Evolutionary conservation across 768 basidiomycete species (phyloP).

Genomic region (Termitomyces sp.): DNA sequence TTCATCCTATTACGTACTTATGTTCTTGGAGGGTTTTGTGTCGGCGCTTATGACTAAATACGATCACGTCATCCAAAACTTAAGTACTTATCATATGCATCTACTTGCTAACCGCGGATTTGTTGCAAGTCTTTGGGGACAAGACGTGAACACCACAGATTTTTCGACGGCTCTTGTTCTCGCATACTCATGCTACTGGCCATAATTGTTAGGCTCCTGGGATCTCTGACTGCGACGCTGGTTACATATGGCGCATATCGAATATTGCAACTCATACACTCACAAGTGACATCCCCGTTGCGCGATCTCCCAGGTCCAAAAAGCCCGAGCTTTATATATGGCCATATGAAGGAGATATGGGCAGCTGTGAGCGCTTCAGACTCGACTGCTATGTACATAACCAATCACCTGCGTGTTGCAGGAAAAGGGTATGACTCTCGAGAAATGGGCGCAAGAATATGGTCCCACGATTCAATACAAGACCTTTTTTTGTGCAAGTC

Average conservation of each 20-base stretch:
- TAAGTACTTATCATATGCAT: neutral
- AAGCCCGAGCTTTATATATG: constrained; percentile 37
- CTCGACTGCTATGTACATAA: neutral
- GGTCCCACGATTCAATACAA: constrained; percentile 13
- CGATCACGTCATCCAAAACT: neutral
- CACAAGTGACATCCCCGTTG: constrained; percentile 34
- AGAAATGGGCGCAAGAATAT: constrained; percentile 12
- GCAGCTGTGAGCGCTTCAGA: constrained; percentile 26
- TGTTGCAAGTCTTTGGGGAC: neutral
- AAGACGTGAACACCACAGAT: neutral
- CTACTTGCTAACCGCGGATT: too few relatives aligned
- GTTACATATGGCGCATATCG: constrained; percentile 23
- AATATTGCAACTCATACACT: constrained; percentile 27
- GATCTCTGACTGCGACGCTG: constrained; percentile 14
- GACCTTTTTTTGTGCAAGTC: constrained; percentile 39
- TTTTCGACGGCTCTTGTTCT: neutral
- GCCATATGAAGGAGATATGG: constrained; percentile 40
- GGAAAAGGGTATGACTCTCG: constrained; percentile 25
- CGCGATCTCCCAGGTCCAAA: constrained; percentile 48
- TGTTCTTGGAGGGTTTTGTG: too few relatives aligned
- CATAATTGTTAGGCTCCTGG: constrained; percentile 5
- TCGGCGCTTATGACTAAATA: neutral
- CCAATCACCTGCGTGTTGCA: constrained; percentile 3
- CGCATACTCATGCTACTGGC: neutral
- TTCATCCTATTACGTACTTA: too few relatives aligned